Evolutionary conservation across 225 moss, liverwort and hornwort species (phyloP), one percentile per base, ranked within the genome.

Genomic region (Physcomitrellopsis africana): DNA sequence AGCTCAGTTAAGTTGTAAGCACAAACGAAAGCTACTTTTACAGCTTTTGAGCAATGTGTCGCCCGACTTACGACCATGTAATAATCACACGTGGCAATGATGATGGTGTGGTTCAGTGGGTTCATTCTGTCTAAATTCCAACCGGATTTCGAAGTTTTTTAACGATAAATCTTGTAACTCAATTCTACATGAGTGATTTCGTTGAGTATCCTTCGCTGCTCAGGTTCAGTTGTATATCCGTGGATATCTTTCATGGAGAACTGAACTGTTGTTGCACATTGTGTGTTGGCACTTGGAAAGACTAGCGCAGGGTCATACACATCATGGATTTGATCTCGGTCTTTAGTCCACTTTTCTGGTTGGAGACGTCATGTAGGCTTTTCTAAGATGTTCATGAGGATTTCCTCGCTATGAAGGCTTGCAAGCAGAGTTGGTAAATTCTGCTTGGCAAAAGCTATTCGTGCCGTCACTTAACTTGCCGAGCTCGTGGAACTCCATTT

Each of bases 71-170:
- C 65, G 37, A 42, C 41, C 51, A 74, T 55, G 18, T 47, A 47
- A 58, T 53, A 64, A 51, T 65, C 48, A 43, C 65, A 69, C 48
- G 63, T 68, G 20, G 81, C 48, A 48, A 12, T 68, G 62, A 58
- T 75, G 70, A 61, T 37, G 63, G 75, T 79, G 62, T 68, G 75
- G 76, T 59, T 79, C 72, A 79, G 64, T 75, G 63, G 53, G 64
- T 72, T 68, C 68, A 70, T 84, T 73, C 19, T 81, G 81, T 72
- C 63, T 72, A 54, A 48, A 62, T 13, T 77, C 32, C 16, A 65
- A 37, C 57, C 64, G 63, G 63, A 49, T 62, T 49, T 19, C 29
- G 54, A 48, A 65, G 72, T 53, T 72, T 32, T 59, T 20, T 64
- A 51, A 45, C 66, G 72, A 11, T 49, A 15, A 48, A 49, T 11